Evolutionary conservation across 345 rosid species (phyloP).

Genomic region (Ceriops decandra): DNA sequence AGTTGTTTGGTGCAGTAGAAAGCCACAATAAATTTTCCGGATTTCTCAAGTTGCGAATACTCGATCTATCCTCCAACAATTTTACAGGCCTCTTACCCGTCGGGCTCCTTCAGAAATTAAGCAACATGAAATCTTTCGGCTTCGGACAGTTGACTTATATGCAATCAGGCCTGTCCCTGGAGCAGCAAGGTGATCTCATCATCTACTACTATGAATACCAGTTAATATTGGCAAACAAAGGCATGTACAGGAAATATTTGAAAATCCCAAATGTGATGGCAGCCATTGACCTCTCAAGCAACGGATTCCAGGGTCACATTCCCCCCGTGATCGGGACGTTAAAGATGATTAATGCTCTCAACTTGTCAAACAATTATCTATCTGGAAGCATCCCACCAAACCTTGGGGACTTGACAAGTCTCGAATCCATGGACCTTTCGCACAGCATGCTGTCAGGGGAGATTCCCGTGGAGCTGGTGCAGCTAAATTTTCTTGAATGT

Average conservation of each 20-base stretch:
- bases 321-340: background rate
- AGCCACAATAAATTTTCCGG: background rate
- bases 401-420: background rate
- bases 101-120: background rate
- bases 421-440: conserved; percentile 5
- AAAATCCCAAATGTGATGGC: background rate
- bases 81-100: background rate
- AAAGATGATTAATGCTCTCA: background rate
- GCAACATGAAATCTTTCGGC: background rate
- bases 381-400: background rate
- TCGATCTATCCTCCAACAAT: background rate
- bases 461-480: background rate
- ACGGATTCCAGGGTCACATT: conserved; percentile 5
- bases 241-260: background rate
- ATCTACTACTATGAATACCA: background rate
- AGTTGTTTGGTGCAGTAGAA: background rate
- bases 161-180: background rate
- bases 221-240: background rate
- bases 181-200: no score
- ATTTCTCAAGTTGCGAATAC: background rate
- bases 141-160: background rate
- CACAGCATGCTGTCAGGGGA: background rate
- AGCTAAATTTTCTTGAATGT: background rate
- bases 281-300: conserved; percentile 5
- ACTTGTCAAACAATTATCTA: background rate